A percentile compares a stretch with the other conserved stretches of the same genome.
These are phyloP conservation scores for Crassisporium funariophilum DNA, from an alignment of 768 basidiomycete genomes.

Conservation along the genomic window DNA sequence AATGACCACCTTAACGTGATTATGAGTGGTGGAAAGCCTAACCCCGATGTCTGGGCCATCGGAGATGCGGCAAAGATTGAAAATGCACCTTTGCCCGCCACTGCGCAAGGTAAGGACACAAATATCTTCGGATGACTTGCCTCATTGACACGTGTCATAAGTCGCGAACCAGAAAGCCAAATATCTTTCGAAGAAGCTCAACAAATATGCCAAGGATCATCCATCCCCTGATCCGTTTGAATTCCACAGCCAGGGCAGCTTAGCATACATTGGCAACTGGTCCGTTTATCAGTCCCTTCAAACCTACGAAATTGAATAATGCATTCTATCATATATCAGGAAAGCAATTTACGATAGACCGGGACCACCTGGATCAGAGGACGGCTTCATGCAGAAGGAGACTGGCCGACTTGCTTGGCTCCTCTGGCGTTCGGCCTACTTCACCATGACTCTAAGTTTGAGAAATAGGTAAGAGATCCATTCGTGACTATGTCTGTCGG, in stretches of 20 bases:
- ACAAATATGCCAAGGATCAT: slow-evolving; percentile 57
- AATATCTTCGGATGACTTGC: slow-evolving; percentile 8
- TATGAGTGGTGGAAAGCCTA: slow-evolving; percentile 49
- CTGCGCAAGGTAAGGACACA: slow-evolving; percentile 67
- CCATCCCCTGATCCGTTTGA: slow-evolving; percentile 55
- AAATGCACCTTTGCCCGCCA: slow-evolving; percentile 68
- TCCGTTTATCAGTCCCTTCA: slow-evolving; percentile 27
- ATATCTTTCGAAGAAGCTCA: slow-evolving; percentile 68
- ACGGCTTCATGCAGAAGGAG: slow-evolving; percentile 59
- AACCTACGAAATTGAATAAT: neutral
- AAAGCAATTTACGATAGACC: slow-evolving; percentile 78
- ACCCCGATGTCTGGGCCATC: slow-evolving; percentile 78
- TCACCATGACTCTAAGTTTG: slow-evolving; percentile 71
- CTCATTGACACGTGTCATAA: slow-evolving; percentile 27
- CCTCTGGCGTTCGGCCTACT: slow-evolving; percentile 81
- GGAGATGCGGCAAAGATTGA: slow-evolving; percentile 75
- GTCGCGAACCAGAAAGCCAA: slow-evolving; percentile 80
- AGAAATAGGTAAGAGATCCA: slow-evolving; percentile 61
- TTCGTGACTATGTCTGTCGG: neutral
- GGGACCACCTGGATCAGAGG: slow-evolving; percentile 36
- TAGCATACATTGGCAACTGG: slow-evolving; percentile 84
- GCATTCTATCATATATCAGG: slow-evolving; percentile 39
- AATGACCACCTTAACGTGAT: slow-evolving; percentile 65
- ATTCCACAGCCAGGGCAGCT: slow-evolving; percentile 71
- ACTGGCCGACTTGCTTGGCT: slow-evolving; percentile 74